A percentile compares a stretch with the other conserved stretches of the same genome.
Conservation (phyloP, 345 rosid genomes). For the Excoecaria agallocha region DNA sequence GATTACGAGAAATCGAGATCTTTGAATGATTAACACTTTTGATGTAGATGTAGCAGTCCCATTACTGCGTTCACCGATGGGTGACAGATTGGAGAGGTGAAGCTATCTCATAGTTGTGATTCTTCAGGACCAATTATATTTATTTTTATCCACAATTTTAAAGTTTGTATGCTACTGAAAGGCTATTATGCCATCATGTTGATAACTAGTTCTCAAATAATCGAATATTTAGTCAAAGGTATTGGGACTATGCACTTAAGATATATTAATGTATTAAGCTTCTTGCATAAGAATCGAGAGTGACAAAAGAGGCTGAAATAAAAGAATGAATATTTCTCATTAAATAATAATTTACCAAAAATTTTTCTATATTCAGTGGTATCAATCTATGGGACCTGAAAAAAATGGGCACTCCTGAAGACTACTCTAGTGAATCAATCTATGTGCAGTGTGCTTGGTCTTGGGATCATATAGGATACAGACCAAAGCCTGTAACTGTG, state of each 20-base stretch:
- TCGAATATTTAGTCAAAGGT: not conserved
- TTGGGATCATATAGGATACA: not conserved
- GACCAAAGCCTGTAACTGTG: constrained; percentile 12
- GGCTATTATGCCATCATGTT: too few species aligned
- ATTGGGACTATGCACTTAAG: not conserved
- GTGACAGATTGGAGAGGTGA: constrained; percentile 3
- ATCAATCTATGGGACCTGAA: not conserved
- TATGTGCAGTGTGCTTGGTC: constrained; percentile 22
- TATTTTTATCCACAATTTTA: not conserved
- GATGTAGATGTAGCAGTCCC: constrained; percentile 16
- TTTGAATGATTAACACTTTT: not conserved
- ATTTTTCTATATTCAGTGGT: constrained; percentile 6
- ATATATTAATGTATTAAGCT: not conserved
- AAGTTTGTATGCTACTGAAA: not conserved
- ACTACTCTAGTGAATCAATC: constrained; percentile 6
- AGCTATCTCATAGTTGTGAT: not conserved
- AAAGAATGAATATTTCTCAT: constrained; percentile 19
- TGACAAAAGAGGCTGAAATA: not conserved
- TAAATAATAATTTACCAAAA: not conserved
- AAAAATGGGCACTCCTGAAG: constrained; percentile 12
- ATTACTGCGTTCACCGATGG: not conserved
- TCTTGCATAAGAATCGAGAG: not conserved
- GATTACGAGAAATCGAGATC: constrained; percentile 18
- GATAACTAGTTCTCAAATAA: not conserved
- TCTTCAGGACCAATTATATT: not conserved